These are phyloP conservation scores for Trichoderma pleuroti DNA, from an alignment of 2,329 filamentous ascomycete species.

Conservation along the genomic window DNA sequence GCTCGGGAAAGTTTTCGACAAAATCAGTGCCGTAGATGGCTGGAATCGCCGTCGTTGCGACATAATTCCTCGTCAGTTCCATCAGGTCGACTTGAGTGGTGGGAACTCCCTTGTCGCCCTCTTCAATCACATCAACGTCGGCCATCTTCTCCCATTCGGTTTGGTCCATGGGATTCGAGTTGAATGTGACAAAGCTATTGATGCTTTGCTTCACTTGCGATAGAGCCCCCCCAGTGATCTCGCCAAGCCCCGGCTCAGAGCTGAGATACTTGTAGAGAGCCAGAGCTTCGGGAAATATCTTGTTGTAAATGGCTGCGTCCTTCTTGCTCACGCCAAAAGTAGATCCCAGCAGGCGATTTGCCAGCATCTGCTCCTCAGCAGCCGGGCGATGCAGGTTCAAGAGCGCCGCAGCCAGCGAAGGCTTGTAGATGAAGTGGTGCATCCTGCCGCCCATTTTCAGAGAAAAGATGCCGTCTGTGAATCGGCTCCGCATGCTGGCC, in stretches of 20 bases:
- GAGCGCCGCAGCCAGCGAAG: constrained; percentile 29
- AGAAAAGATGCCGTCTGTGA: constrained; percentile 36
- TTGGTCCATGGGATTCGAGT: constrained; percentile 36
- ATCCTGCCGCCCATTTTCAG: constrained; percentile 32
- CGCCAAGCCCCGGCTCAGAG: constrained; percentile 26
- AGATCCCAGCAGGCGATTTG: constrained; percentile 28
- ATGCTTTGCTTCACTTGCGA: constrained; percentile 30
- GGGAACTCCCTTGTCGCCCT: constrained; percentile 24
- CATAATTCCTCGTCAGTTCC: constrained; percentile 35
- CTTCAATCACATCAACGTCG: constrained; percentile 31
- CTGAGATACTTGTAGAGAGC: constrained; percentile 28
- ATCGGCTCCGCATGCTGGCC: constrained; percentile 30
- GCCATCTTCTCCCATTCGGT: constrained; percentile 38
- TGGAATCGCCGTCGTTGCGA: constrained; percentile 34
- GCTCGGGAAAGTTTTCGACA: constrained; percentile 39
- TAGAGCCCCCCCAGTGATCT: constrained; percentile 24
- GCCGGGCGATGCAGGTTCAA: constrained; percentile 29
- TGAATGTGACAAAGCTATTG: constrained; percentile 39
- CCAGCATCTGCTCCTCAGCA: constrained; percentile 28
- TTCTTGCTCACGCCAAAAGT: constrained; percentile 34
- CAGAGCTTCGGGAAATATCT: constrained; percentile 29
- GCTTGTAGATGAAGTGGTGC: constrained; percentile 35
- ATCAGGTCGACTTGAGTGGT: constrained; percentile 35
- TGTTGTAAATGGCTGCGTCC: constrained; percentile 32
- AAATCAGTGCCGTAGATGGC: constrained; percentile 41